Conservation (phyloP, 495 filamentous ascomycete species). For the Lasiosphaeria miniovina region DNA sequence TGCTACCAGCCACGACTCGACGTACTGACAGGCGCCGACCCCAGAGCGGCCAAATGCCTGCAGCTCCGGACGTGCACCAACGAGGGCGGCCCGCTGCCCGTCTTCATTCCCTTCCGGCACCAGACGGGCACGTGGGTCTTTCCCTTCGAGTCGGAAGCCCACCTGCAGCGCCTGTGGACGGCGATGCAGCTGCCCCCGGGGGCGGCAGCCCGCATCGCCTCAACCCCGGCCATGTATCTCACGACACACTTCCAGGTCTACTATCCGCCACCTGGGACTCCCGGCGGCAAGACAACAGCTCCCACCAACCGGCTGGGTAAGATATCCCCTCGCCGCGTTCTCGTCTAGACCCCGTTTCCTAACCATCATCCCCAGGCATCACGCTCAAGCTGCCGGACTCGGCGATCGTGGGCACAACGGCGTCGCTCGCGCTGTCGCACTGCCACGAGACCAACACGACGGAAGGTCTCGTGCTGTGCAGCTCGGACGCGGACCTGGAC, state of each 20-base stretch:
- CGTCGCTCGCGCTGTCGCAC: not conserved
- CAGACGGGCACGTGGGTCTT: not conserved
- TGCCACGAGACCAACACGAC: not conserved
- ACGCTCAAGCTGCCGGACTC: not conserved
- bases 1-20: no score
- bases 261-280: not conserved
- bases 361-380: not conserved
- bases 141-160: not conserved
- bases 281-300: not conserved
- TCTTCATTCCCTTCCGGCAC: not conserved
- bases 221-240: not conserved
- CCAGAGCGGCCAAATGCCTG: no score
- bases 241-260: not conserved
- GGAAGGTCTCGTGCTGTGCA: not conserved
- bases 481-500: not conserved
- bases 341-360: not conserved
- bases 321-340: not conserved
- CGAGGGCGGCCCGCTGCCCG: no score
- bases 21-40: no score
- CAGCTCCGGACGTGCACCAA: no score
- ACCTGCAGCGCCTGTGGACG: not conserved
- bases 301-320: not conserved
- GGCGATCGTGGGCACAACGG: not conserved
- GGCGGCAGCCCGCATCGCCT: not conserved
- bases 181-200: not conserved